Evolutionary conservation across 208 protist genomes (phyloP).

Genomic region (Crithidia sp.): DNA sequence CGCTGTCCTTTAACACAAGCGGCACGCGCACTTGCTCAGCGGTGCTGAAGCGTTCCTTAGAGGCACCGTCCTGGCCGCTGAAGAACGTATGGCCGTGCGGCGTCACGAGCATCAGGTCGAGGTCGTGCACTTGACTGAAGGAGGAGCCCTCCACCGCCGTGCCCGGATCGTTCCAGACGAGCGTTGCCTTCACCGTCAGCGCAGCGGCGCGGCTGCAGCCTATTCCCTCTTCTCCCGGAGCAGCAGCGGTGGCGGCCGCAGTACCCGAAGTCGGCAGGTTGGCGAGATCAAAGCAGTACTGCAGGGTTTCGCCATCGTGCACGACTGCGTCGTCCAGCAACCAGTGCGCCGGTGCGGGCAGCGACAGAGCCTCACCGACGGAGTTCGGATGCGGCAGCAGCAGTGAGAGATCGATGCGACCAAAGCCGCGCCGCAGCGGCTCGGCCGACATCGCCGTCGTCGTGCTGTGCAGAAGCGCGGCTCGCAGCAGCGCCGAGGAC

Average conservation of each 20-base stretch:
- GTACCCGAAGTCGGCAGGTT: neutral
- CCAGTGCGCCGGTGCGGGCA: conserved; percentile 21
- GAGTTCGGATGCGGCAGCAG: conserved; percentile 37
- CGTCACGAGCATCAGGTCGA: conserved; percentile 82
- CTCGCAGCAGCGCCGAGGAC: conserved; percentile 66
- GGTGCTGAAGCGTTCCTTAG: conserved; percentile 52
- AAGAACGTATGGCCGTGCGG: conserved; percentile 52
- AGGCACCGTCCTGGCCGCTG: conserved; percentile 14
- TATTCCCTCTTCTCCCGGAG: neutral
- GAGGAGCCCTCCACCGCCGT: conserved; percentile 55
- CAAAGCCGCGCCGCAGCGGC: conserved; percentile 41
- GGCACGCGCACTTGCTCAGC: conserved; percentile 63
- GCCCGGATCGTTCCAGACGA: conserved; percentile 86
- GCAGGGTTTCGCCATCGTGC: conserved; percentile 12
- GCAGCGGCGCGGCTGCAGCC: conserved; percentile 11
- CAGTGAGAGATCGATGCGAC: conserved; percentile 72
- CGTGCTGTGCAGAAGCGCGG: conserved; percentile 54
- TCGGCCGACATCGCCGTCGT: conserved; percentile 30
- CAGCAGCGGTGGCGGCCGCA: neutral
- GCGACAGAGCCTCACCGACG: conserved; percentile 3
- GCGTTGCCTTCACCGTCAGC: conserved; percentile 53
- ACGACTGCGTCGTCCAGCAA: conserved; percentile 29
- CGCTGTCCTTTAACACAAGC: conserved; percentile 11
- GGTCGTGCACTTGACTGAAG: conserved; percentile 76
- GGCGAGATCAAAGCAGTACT: conserved; percentile 35